These are phyloP conservation scores for Rhododendron simsii DNA, from an alignment of 148 eudicot species.

Conservation along the genomic window DNA sequence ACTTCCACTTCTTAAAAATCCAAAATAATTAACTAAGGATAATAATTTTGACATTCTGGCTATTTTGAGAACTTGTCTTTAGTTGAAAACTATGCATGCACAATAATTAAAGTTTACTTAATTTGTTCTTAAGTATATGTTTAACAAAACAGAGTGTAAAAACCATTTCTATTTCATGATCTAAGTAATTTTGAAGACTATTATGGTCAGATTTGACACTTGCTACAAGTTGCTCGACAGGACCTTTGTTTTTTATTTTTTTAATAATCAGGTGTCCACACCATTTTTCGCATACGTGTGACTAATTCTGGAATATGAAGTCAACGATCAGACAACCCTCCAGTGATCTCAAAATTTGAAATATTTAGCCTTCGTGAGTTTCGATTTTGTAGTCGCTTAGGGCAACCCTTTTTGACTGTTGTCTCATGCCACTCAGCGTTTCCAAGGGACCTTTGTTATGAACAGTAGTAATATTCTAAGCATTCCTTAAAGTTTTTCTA, in stretches of 20 bases:
- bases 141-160: no score
- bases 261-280: neutral
- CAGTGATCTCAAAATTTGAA: neutral
- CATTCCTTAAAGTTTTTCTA: neutral
- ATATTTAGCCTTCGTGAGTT: neutral
- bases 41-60: neutral
- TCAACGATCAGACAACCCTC: neutral
- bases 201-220: neutral
- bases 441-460: neutral
- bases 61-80: neutral
- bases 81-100: neutral
- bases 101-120: neutral
- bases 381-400: neutral
- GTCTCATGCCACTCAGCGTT: neutral
- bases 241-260: neutral
- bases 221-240: neutral
- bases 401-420: neutral
- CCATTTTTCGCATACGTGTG: no score
- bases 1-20: no score
- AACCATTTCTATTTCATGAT: neutral
- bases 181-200: neutral
- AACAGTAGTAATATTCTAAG: neutral
- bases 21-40: no score
- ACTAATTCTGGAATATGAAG: neutral
- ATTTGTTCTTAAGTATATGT: no score